phyloP scores from a whole-genome alignment of 805 yeast genomes.

The Ogataea haglerorum region DNA sequence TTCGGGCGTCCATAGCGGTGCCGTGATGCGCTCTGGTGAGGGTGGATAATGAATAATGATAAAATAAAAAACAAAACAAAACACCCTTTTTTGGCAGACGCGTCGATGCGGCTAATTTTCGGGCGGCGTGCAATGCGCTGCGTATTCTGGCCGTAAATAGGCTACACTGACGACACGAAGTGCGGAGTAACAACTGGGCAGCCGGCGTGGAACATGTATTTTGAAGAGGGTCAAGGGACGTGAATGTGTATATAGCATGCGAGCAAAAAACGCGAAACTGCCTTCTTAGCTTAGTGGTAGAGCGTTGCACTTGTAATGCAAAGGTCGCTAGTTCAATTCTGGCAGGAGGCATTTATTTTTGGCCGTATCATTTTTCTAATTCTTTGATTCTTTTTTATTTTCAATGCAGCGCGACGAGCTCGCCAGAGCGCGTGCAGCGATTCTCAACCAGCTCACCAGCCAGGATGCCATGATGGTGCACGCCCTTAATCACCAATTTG shows the following conservation, averaged over 20 bases:
- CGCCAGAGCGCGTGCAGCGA: conserved; percentile 10
- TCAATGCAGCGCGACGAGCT: not conserved
- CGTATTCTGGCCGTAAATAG: not conserved
- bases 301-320: conserved; percentile 99
- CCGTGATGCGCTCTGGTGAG: not conserved
- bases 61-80: conserved; percentile 7
- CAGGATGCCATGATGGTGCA: conserved; percentile 21
- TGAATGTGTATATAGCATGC: not conserved
- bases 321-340: conserved; percentile 94
- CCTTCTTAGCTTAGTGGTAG: conserved; percentile 99
- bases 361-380: not conserved
- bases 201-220: not conserved
- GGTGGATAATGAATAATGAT: not conserved
- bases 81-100: conserved; percentile 5
- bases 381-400: conserved; percentile 2
- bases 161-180: not conserved
- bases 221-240: too few species aligned
- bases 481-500: conserved; percentile 16
- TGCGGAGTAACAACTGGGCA: not conserved
- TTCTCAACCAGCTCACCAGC: conserved; percentile 15
- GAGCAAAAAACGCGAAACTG: conserved; percentile 28
- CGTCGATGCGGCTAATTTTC: conserved; percentile 3
- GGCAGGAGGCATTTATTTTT: conserved; percentile 58
- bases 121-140: not conserved
- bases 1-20: conserved; percentile 6